These are phyloP conservation scores for Tympanopsis confertula DNA, from an alignment of 2,329 filamentous ascomycete genomes.

Conservation along the genomic window DNA sequence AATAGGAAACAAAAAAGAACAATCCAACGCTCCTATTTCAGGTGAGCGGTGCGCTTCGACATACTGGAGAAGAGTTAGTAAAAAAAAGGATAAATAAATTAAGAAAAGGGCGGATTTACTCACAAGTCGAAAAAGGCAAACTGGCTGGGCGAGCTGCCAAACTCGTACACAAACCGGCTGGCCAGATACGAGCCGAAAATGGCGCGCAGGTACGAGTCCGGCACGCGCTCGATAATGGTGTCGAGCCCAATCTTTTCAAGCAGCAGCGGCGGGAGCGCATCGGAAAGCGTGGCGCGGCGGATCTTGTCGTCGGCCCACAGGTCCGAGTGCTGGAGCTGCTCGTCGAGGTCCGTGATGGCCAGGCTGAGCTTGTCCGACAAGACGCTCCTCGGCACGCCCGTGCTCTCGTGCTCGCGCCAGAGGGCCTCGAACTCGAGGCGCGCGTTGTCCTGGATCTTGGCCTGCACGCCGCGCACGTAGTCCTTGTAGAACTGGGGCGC, in stretches of 20 bases:
- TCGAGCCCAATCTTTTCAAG: slow-evolving; percentile 84
- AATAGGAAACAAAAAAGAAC: too few species aligned
- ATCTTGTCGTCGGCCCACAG: slow-evolving; percentile 78
- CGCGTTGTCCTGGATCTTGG: slow-evolving; percentile 82
- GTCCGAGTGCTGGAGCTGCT: slow-evolving; percentile 87
- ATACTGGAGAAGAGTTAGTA: slow-evolving; percentile 31
- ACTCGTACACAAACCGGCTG: slow-evolving; percentile 90
- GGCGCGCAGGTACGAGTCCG: slow-evolving; percentile 79
- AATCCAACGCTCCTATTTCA: slow-evolving; percentile 11
- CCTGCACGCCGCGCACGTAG: slow-evolving; percentile 86
- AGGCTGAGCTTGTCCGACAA: slow-evolving; percentile 82
- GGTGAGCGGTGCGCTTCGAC: slow-evolving; percentile 49
- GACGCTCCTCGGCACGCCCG: slow-evolving; percentile 66
- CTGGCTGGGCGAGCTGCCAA: slow-evolving; percentile 82
- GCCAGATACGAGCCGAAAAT: slow-evolving; percentile 96
- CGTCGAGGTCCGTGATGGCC: slow-evolving; percentile 91
- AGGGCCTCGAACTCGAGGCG: slow-evolving; percentile 93
- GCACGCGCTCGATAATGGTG: slow-evolving; percentile 75
- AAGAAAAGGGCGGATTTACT: slow-evolving; percentile 26
- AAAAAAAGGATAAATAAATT: background rate
- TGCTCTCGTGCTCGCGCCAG: slow-evolving; percentile 84
- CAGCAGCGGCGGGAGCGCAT: slow-evolving; percentile 76
- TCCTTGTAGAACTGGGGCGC: slow-evolving; percentile 82
- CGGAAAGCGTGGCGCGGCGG: slow-evolving; percentile 64
- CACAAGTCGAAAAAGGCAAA: slow-evolving; percentile 99